Evolutionary conservation across 2,329 filamentous ascomycete genomes (phyloP).

Genomic region (Didymella exigua): DNA sequence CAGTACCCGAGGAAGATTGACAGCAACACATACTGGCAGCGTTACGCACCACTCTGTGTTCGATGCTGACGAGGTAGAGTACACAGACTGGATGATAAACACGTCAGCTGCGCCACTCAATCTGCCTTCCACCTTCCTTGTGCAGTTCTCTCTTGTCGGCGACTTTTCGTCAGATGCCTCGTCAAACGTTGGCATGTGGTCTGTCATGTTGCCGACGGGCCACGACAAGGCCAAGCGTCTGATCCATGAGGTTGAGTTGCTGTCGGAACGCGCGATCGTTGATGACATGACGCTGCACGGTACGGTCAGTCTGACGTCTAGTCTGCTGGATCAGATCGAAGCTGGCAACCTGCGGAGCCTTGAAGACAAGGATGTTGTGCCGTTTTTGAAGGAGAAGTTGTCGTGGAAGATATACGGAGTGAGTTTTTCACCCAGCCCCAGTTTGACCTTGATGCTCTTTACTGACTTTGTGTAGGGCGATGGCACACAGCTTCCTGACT

Average conservation of each 20-base stretch:
- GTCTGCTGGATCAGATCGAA: conserved; percentile 32
- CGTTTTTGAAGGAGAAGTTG: conserved; percentile 34
- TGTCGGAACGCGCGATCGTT: conserved; percentile 49
- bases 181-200: conserved; percentile 36
- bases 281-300: conserved; percentile 19
- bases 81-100: conserved; percentile 37
- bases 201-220: conserved; percentile 25
- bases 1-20: conserved; percentile 16
- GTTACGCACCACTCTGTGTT: not conserved
- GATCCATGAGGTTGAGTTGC: conserved; percentile 52
- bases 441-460: not conserved
- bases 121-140: conserved; percentile 28
- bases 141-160: conserved; percentile 30
- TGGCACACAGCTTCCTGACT: conserved; percentile 17
- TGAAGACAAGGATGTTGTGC: conserved; percentile 28
- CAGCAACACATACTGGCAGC: not conserved
- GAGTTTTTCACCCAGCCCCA: not conserved
- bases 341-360: conserved; percentile 28
- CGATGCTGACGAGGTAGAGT: conserved; percentile 13
- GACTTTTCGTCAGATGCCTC: conserved; percentile 22
- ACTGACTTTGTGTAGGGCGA: conserved; percentile 21
- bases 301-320: conserved; percentile 32
- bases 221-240: conserved; percentile 47
- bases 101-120: conserved; percentile 9
- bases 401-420: conserved; percentile 39